phyloP scores from a whole-genome alignment of 441 rosid genomes.

The Euphorbia corollata region DNA sequence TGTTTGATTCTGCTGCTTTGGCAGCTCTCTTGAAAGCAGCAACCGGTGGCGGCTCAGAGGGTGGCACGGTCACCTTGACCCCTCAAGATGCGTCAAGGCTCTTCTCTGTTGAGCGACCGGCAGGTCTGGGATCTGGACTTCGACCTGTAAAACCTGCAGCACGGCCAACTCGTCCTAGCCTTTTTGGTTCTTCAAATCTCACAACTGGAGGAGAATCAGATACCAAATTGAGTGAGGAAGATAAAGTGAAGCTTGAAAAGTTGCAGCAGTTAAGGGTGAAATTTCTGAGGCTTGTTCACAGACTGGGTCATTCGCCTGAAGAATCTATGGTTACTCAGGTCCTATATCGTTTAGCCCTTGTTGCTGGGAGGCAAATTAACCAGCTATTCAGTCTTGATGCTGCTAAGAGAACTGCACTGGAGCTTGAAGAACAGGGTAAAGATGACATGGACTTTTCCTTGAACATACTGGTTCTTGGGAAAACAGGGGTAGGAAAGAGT shows the following conservation, averaged over 20 bases:
- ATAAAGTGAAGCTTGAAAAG: constrained; percentile 63
- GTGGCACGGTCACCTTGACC: constrained; percentile 51
- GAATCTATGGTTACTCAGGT: constrained; percentile 77
- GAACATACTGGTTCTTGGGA: constrained; percentile 80
- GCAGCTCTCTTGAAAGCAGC: constrained; percentile 90
- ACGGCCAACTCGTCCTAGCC: constrained; percentile 46
- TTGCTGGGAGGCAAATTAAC: constrained; percentile 69
- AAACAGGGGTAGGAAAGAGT: constrained; percentile 94
- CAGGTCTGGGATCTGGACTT: constrained; percentile 78
- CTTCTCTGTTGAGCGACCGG: constrained; percentile 88
- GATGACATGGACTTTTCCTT: constrained; percentile 59
- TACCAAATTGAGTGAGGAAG: constrained; percentile 65
- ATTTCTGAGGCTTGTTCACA: constrained; percentile 77
- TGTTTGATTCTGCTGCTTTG: constrained; percentile 85
- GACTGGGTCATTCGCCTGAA: constrained; percentile 70
- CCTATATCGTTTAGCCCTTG: constrained; percentile 62
- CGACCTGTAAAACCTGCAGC: constrained; percentile 57
- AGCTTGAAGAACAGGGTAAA: constrained; percentile 58
- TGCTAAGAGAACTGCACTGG: constrained; percentile 63
- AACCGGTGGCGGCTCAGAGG: constrained; percentile 56
- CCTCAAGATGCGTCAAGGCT: constrained; percentile 83
- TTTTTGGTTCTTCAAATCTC: constrained; percentile 40
- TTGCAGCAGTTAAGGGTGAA: constrained; percentile 69
- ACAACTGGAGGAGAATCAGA: constrained; percentile 41
- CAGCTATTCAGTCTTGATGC: constrained; percentile 67